Conservation (phyloP, 208 protist genomes). For the Trypanosoma cruzi region DNA sequence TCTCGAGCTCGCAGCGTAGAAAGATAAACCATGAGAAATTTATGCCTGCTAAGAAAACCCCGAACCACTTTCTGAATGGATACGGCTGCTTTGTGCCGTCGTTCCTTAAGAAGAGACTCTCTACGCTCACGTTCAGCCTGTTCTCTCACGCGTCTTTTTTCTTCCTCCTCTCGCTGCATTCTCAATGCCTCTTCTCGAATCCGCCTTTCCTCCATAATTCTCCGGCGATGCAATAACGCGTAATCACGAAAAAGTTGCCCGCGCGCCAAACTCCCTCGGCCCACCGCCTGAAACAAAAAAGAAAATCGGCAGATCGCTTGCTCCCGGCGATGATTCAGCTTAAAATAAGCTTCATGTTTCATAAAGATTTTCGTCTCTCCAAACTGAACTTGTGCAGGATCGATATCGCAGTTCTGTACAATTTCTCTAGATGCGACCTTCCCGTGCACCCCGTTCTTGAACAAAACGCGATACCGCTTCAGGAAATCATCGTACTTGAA, state of each 20-base stretch:
- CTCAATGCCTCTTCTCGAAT: slow-evolving; percentile 16
- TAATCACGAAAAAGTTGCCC: slow-evolving; percentile 22
- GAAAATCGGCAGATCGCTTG: slow-evolving; percentile 1
- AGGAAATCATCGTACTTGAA: slow-evolving; percentile 30
- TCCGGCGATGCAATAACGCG: slow-evolving; percentile 18
- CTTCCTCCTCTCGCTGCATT: slow-evolving; percentile 23
- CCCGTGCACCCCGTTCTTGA: background rate
- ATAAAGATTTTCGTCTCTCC: slow-evolving; percentile 52
- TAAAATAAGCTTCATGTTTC: slow-evolving; percentile 30
- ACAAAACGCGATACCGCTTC: slow-evolving; percentile 34
- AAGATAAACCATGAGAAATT: slow-evolving; percentile 22
- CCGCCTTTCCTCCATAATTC: slow-evolving; percentile 28
- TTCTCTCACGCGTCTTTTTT: slow-evolving; percentile 4
- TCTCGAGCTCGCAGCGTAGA: slow-evolving; percentile 20
- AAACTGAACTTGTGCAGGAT: slow-evolving; percentile 26
- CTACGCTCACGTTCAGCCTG: slow-evolving; percentile 9
- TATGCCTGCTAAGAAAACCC: slow-evolving; percentile 12
- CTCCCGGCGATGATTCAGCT: slow-evolving; percentile 34
- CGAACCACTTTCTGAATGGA: slow-evolving; percentile 29
- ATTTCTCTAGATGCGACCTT: slow-evolving; percentile 16
- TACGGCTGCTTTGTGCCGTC: slow-evolving; percentile 15
- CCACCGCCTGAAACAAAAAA: slow-evolving; percentile 17
- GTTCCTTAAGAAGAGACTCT: slow-evolving; percentile 8
- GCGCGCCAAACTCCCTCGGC: slow-evolving; percentile 18
- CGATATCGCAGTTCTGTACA: slow-evolving; percentile 18